These are phyloP conservation scores for Lecanicillium sp. DNA, from an alignment of 2,329 filamentous ascomycete genomes.

Conservation along the genomic window DNA sequence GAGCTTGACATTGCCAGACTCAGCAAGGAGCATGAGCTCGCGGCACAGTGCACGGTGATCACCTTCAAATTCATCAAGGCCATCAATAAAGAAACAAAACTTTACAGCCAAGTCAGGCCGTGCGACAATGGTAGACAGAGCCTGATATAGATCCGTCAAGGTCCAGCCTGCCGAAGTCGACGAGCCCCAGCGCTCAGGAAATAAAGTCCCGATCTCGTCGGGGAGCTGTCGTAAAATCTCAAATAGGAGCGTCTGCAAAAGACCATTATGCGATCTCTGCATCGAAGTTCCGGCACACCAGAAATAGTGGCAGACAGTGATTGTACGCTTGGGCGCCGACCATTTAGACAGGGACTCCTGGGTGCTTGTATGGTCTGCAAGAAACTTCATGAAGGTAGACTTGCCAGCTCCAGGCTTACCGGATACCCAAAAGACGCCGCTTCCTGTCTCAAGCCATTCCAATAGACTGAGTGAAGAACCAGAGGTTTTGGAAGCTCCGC, in stretches of 20 bases:
- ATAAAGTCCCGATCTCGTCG: background rate
- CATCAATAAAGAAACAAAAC: slow-evolving; percentile 18
- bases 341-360: slow-evolving; percentile 26
- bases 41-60: slow-evolving; percentile 7
- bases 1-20: slow-evolving; percentile 16
- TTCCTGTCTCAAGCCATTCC: slow-evolving; percentile 21
- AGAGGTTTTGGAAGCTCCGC: background rate
- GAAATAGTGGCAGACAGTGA: slow-evolving; percentile 34
- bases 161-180: background rate
- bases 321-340: slow-evolving; percentile 24
- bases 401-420: slow-evolving; percentile 43
- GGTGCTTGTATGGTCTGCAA: slow-evolving; percentile 25
- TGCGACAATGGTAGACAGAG: background rate
- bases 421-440: slow-evolving; percentile 30
- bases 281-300: slow-evolving; percentile 32
- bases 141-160: background rate
- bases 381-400: slow-evolving; percentile 41
- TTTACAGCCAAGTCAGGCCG: background rate
- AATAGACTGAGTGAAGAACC: background rate
- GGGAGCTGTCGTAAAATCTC: slow-evolving; percentile 12
- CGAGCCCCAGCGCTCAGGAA: background rate
- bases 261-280: slow-evolving; percentile 35
- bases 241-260: slow-evolving; percentile 25
- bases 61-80: slow-evolving; percentile 18
- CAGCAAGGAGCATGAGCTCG: slow-evolving; percentile 9